A percentile compares a stretch with the other conserved stretches of the same genome.
These are phyloP conservation scores for Fusarium brachygibbosum DNA, from an alignment of 2,329 filamentous ascomycete species.

Conservation along the genomic window DNA sequence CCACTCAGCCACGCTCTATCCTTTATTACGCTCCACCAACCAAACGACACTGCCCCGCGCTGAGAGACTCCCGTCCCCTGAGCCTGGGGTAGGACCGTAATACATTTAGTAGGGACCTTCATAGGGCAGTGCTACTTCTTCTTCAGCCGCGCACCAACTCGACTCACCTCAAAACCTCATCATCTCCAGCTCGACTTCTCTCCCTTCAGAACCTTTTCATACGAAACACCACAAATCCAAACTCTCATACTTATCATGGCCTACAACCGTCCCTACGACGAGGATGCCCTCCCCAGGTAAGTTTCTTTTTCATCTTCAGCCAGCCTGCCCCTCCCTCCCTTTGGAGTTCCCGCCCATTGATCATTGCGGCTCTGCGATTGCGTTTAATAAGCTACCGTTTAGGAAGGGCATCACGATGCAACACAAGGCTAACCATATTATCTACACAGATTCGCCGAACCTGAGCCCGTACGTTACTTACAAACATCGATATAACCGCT, in stretches of 20 bases:
- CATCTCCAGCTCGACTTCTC: conserved; percentile 3
- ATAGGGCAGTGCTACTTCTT: conserved; percentile 19
- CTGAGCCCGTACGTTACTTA: conserved; percentile 70
- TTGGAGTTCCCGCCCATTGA: conserved; percentile 36
- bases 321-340: conserved; percentile 35
- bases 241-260: conserved; percentile 72
- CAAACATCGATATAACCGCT: conserved; percentile 1
- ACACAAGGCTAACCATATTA: conserved; percentile 46
- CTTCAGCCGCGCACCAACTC: conserved; percentile 38
- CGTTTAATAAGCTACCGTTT: conserved; percentile 16
- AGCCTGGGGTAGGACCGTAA: conserved; percentile 19
- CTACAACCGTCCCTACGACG: conserved; percentile 93
- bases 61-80: conserved; percentile 28
- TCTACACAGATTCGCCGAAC: conserved; percentile 75
- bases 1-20: conserved; percentile 39
- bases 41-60: conserved; percentile 44
- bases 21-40: conserved; percentile 34
- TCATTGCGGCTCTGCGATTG: conserved; percentile 39
- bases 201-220: conserved; percentile 6
- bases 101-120: conserved; percentile 11
- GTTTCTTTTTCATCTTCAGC: conserved; percentile 1
- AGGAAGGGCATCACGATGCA: conserved; percentile 24
- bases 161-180: conserved; percentile 38
- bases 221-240: conserved; percentile 1
- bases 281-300: conserved; percentile 91